phyloP scores from a whole-genome alignment of 2,329 filamentous ascomycete genomes.

The Neurospora sp. region DNA sequence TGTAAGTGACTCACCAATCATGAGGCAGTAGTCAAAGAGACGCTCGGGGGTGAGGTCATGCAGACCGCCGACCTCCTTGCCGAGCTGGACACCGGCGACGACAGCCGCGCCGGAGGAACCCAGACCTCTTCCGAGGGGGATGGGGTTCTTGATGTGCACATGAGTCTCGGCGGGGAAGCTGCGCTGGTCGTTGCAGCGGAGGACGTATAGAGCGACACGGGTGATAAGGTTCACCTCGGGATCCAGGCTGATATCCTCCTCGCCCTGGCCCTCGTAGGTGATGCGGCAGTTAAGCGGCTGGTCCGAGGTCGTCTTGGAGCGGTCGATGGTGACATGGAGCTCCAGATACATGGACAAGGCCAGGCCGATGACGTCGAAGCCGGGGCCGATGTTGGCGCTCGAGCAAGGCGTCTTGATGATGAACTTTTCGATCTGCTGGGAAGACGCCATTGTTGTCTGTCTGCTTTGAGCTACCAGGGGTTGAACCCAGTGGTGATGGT shows the following conservation, averaged over 20 bases:
- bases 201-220: conserved; percentile 84
- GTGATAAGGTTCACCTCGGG: conserved; percentile 89
- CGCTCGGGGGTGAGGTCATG: conserved; percentile 64
- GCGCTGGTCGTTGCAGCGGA: conserved; percentile 82
- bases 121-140: conserved; percentile 82
- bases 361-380: conserved; percentile 95
- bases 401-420: conserved; percentile 80
- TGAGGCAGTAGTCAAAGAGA: conserved; percentile 90
- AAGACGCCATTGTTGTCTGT: neutral
- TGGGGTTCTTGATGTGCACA: conserved; percentile 91
- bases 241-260: conserved; percentile 69
- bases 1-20: conserved; percentile 59
- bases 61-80: conserved; percentile 77
- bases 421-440: conserved; percentile 40
- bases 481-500: neutral
- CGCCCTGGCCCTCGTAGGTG: conserved; percentile 78
- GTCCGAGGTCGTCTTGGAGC: conserved; percentile 40
- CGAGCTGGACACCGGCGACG: conserved; percentile 87
- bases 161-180: conserved; percentile 77
- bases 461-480: neutral
- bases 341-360: conserved; percentile 92
- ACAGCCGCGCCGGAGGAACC: conserved; percentile 95
- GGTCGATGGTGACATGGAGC: conserved; percentile 68
- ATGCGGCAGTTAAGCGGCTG: conserved; percentile 75
- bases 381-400: conserved; percentile 93